Percentiles rank a stretch among this genome's conserved stretches.
Evolutionary conservation across 352 stramenopile genomes (phyloP).

Genomic region (Globisporangium viniferum): DNA sequence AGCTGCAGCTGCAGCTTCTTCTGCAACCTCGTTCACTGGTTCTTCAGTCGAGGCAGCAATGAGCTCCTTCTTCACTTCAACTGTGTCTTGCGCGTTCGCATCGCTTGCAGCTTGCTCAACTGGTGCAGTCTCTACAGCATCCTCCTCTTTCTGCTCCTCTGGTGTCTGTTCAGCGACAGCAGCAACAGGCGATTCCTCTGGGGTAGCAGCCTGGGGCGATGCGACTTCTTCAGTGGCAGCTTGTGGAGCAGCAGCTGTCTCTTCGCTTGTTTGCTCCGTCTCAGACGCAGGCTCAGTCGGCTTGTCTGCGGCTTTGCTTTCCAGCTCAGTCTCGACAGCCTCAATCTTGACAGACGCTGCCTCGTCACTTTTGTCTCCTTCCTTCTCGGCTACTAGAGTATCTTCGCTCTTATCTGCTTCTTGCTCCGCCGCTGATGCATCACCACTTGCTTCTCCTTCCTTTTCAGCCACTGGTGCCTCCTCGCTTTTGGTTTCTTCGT

Average conservation of each 20-base stretch:
- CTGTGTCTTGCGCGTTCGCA: not conserved
- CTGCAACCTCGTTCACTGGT: constrained; percentile 6
- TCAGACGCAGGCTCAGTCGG: not conserved
- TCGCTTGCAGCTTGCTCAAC: not conserved
- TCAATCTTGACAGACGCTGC: constrained; percentile 3
- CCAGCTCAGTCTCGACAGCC: not conserved
- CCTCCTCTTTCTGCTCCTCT: constrained; percentile 20
- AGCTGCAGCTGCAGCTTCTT: constrained; percentile 9
- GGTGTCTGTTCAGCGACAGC: not conserved
- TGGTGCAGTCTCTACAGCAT: constrained; percentile 13
- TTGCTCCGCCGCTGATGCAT: not conserved
- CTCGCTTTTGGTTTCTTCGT: constrained; percentile 13
- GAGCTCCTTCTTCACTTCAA: constrained; percentile 25
- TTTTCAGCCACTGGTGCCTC: not conserved
- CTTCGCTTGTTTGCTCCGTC: not conserved
- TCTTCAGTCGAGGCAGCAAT: constrained; percentile 9
- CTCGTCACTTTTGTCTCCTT: not conserved
- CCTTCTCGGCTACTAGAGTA: not conserved
- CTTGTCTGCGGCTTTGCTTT: not conserved
- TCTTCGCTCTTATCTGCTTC: not conserved
- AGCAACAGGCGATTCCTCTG: not conserved
- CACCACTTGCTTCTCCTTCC: not conserved
- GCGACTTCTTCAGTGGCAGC: constrained; percentile 3
- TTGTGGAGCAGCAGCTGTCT: not conserved
- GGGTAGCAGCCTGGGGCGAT: not conserved